A percentile compares a stretch with the other conserved stretches of the same genome.
Conservation (phyloP, 2,329 filamentous ascomycete genomes). For the Ophiostoma australiae region DNA sequence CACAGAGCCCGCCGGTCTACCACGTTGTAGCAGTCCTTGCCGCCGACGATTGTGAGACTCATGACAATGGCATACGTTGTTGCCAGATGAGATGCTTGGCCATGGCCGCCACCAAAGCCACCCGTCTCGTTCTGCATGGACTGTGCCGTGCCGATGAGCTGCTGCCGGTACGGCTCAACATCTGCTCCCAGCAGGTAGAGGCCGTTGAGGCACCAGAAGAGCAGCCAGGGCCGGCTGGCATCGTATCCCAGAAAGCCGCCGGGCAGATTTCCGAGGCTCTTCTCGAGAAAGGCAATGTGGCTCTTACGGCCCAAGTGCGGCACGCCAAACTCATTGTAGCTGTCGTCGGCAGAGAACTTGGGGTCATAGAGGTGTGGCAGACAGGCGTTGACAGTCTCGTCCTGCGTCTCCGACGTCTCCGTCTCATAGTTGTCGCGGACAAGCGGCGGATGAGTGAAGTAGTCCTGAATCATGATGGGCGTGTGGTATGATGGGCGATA, state of each 20-base stretch:
- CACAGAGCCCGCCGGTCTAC: constrained; percentile 83
- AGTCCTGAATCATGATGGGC: constrained; percentile 43
- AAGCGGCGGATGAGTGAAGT: constrained; percentile 55
- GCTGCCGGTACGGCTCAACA: constrained; percentile 58
- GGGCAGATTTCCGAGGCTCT: constrained; percentile 58
- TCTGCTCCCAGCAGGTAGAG: constrained; percentile 74
- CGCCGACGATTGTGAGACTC: constrained; percentile 72
- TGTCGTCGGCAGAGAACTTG: constrained; percentile 44
- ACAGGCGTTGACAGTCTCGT: constrained; percentile 63
- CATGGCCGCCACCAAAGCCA: constrained; percentile 90
- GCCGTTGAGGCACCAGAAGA: constrained; percentile 84
- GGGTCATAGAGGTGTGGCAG: constrained; percentile 60
- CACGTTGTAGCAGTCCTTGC: constrained; percentile 62
- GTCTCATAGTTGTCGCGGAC: constrained; percentile 65
- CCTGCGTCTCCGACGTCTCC: constrained; percentile 62
- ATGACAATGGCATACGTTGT: constrained; percentile 82
- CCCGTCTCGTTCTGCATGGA: constrained; percentile 78
- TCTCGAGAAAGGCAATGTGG: constrained; percentile 59
- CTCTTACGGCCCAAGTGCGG: constrained; percentile 63
- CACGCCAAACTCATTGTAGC: constrained; percentile 66
- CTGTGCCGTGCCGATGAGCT: constrained; percentile 67
- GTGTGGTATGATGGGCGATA: constrained; percentile 1
- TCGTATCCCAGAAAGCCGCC: constrained; percentile 68
- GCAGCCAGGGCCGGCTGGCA: constrained; percentile 84
- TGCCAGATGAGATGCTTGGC: constrained; percentile 82